Evolutionary conservation across 331 rosid genomes (phyloP).

Genomic region (Rhamnella rubrinervis): DNA sequence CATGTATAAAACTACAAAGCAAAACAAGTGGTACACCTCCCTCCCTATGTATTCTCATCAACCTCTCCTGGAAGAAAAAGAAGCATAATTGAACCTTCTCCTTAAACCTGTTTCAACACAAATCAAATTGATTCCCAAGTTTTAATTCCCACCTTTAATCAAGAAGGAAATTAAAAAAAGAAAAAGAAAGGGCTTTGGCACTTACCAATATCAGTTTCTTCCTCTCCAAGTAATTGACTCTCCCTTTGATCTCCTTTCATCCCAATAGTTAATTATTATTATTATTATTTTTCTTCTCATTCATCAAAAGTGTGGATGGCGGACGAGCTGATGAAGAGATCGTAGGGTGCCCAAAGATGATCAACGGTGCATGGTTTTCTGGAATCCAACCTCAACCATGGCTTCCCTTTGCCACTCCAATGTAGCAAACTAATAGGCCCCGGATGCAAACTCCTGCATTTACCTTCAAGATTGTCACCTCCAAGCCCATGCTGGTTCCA

Average conservation of each 20-base stretch:
- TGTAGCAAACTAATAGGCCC: constrained; percentile 82
- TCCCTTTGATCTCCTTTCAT: neutral
- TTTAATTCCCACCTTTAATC: too few relatives aligned
- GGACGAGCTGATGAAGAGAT: constrained; percentile 55
- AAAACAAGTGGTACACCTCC: neutral
- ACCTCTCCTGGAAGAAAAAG: too few relatives aligned
- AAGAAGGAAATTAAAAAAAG: too few relatives aligned
- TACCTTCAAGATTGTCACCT: constrained; percentile 82
- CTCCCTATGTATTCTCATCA: too few relatives aligned
- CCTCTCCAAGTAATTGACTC: constrained; percentile 7
- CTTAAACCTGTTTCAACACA: neutral
- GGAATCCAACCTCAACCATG: constrained; percentile 90
- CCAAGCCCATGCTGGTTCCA: constrained; percentile 97
- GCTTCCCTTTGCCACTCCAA: constrained; percentile 96
- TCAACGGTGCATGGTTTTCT: constrained; percentile 79
- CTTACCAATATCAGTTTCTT: constrained; percentile 20
- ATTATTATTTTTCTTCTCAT: constrained; percentile 16
- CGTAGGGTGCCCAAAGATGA: constrained; percentile 89
- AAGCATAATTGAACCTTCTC: neutral
- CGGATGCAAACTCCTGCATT: constrained; percentile 75
- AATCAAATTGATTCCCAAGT: constrained; percentile 1
- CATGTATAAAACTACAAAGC: too few relatives aligned
- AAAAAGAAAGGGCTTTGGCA: neutral
- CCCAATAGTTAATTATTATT: neutral
- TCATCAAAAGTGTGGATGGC: constrained; percentile 59